Percentiles rank a stretch among this genome's conserved stretches.
Evolutionary conservation across 2,329 filamentous ascomycete genomes (phyloP).

Genomic region (Cladosporium sp.): DNA sequence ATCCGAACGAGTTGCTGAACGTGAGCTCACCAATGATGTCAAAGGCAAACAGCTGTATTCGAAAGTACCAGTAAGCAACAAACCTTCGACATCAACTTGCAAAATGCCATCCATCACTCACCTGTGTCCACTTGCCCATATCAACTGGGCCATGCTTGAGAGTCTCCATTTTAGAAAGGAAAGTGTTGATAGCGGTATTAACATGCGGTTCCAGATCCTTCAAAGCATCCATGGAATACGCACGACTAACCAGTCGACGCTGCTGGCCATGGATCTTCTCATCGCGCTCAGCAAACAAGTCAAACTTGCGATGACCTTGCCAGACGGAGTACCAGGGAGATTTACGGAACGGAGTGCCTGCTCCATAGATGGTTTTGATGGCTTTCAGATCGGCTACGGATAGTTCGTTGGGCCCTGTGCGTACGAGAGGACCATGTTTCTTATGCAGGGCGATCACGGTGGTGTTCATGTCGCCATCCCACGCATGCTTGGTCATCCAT

Average conservation of each 20-base stretch:
- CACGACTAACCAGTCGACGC: slow-evolving; percentile 36
- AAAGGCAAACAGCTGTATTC: slow-evolving; percentile 51
- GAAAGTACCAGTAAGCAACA: background rate
- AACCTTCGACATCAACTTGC: background rate
- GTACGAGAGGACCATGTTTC: slow-evolving; percentile 34
- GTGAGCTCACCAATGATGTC: slow-evolving; percentile 58
- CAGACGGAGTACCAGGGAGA: slow-evolving; percentile 43
- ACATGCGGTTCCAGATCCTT: slow-evolving; percentile 43
- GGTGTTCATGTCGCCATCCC: slow-evolving; percentile 35
- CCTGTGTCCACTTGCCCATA: slow-evolving; percentile 46
- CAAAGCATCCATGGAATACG: slow-evolving; percentile 41
- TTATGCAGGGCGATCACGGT: slow-evolving; percentile 28
- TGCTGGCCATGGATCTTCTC: slow-evolving; percentile 40
- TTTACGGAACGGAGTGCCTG: slow-evolving; percentile 45
- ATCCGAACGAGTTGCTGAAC: slow-evolving; percentile 55
- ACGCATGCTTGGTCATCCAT: slow-evolving; percentile 36
- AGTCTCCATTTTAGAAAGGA: slow-evolving; percentile 37
- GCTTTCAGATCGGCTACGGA: slow-evolving; percentile 29
- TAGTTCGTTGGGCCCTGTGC: slow-evolving; percentile 34
- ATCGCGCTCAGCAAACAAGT: slow-evolving; percentile 43
- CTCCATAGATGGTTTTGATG: slow-evolving; percentile 37
- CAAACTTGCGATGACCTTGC: slow-evolving; percentile 42
- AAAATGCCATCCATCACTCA: background rate
- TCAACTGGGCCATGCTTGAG: slow-evolving; percentile 47
- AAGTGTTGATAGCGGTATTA: slow-evolving; percentile 39